Evolutionary conservation across 2,329 filamentous ascomycete species (phyloP).

Genomic region (Sporothrix inflata): DNA sequence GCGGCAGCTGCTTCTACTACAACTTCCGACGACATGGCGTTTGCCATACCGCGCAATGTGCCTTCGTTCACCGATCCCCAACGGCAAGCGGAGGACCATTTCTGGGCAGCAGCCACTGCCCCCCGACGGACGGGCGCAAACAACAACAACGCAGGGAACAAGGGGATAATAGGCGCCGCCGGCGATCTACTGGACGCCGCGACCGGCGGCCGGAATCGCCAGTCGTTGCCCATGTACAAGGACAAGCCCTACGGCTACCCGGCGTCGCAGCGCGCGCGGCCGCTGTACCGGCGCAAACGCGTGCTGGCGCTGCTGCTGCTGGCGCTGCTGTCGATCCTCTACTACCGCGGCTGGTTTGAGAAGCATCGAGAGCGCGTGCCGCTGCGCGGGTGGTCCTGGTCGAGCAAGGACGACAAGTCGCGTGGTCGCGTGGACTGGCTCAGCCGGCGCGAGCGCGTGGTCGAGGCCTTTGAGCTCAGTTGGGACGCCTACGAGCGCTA

Average conservation of each 20-base stretch:
- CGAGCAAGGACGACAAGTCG: conserved; percentile 52
- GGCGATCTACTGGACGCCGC: conserved; percentile 65
- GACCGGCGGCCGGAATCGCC: conserved; percentile 37
- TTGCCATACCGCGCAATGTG: conserved; percentile 69
- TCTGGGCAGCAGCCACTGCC: conserved; percentile 59
- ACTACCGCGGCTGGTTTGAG: conserved; percentile 68
- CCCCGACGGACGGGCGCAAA: conserved; percentile 31
- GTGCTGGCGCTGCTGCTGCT: conserved; percentile 56
- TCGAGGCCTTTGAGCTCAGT: conserved; percentile 86
- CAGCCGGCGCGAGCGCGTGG: conserved; percentile 76
- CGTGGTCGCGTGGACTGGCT: conserved; percentile 68
- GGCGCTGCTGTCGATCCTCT: conserved; percentile 63
- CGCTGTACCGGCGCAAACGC: conserved; percentile 67
- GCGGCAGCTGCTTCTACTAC: not conserved
- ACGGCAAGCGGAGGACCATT: conserved; percentile 65
- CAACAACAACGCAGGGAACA: conserved; percentile 32
- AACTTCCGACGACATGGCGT: conserved; percentile 58
- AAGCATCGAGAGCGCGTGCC: conserved; percentile 44
- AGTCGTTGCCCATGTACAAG: conserved; percentile 90
- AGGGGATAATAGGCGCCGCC: conserved; percentile 63
- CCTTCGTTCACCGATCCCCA: conserved; percentile 69
- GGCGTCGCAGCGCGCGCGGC: conserved; percentile 59
- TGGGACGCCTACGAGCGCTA: conserved; percentile 93
- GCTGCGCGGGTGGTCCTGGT: conserved; percentile 58
- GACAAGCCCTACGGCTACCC: conserved; percentile 88